phyloP scores from a whole-genome alignment of 2,329 filamentous ascomycete genomes.

The Pseudogymnoascus sp. region DNA sequence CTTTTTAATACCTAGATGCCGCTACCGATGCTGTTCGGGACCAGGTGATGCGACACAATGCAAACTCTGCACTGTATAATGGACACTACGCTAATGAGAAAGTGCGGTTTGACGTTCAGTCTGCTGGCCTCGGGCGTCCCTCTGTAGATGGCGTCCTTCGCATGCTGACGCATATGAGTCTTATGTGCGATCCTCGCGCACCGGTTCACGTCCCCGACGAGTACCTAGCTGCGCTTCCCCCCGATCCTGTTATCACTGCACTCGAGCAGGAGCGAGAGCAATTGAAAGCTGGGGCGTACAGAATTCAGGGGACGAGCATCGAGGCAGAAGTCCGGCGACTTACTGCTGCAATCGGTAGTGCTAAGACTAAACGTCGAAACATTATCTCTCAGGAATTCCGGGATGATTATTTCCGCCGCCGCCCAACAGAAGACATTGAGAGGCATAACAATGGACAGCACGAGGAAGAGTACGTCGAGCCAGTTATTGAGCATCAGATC shows the following conservation, averaged over 20 bases:
- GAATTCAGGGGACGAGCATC: conserved; percentile 8
- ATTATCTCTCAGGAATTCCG: conserved; percentile 7
- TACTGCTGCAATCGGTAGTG: conserved; percentile 3
- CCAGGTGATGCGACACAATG: conserved; percentile 13
- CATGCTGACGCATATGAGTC: conserved; percentile 10
- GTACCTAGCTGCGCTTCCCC: background rate
- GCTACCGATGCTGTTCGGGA: conserved; percentile 10
- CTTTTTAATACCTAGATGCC: conserved; percentile 2
- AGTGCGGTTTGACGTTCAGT: conserved; percentile 15
- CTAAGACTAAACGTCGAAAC: conserved; percentile 6
- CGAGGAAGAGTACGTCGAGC: conserved; percentile 11
- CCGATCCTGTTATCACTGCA: conserved; percentile 1
- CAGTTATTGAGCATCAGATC: conserved; percentile 16
- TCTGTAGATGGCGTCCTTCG: conserved; percentile 6
- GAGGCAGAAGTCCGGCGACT: conserved; percentile 9
- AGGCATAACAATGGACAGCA: conserved; percentile 14
- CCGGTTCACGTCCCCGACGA: background rate
- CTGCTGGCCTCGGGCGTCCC: conserved; percentile 15
- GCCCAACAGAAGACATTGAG: conserved; percentile 16
- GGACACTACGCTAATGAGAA: conserved; percentile 11
- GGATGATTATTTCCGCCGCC: background rate
- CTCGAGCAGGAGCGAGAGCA: conserved; percentile 7
- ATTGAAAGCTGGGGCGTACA: conserved; percentile 5
- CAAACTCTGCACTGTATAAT: conserved; percentile 5
- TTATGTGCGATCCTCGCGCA: conserved; percentile 9